Conservation (phyloP, 2,329 filamentous ascomycete species). For the Hymenoscyphus occultus region DNA sequence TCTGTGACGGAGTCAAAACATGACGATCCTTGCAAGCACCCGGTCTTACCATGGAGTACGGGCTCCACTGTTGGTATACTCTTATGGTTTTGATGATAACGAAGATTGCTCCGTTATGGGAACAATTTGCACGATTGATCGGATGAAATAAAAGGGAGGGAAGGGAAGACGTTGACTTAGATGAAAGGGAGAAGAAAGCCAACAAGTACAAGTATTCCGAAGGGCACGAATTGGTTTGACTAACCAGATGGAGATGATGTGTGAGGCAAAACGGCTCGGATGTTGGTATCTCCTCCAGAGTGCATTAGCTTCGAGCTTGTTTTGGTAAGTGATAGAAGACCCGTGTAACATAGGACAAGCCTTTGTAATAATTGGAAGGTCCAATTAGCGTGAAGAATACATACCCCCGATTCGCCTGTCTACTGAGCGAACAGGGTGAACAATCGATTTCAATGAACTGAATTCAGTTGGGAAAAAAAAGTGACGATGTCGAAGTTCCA, state of each 20-base stretch:
- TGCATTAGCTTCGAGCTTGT: background rate
- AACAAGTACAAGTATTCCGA: background rate
- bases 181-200: too few species aligned
- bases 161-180: background rate
- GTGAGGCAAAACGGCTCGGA: background rate
- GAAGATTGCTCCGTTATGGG: background rate
- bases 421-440: background rate
- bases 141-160: background rate
- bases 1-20: slow-evolving; percentile 18
- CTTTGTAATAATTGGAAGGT: background rate
- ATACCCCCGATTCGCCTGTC: background rate
- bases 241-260: background rate
- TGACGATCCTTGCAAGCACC: slow-evolving; percentile 3
- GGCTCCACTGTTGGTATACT: background rate
- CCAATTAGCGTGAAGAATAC: background rate
- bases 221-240: background rate
- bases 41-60: background rate
- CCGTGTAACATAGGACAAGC: background rate
- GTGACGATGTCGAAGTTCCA: background rate
- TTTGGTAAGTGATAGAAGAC: background rate
- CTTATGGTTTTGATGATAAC: background rate
- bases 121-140: background rate
- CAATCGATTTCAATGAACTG: background rate
- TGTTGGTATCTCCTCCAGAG: background rate
- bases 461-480: background rate